Evolutionary conservation across 225 moss, liverwort and hornwort species (phyloP).

Genomic region (Marchantia paleacea): DNA sequence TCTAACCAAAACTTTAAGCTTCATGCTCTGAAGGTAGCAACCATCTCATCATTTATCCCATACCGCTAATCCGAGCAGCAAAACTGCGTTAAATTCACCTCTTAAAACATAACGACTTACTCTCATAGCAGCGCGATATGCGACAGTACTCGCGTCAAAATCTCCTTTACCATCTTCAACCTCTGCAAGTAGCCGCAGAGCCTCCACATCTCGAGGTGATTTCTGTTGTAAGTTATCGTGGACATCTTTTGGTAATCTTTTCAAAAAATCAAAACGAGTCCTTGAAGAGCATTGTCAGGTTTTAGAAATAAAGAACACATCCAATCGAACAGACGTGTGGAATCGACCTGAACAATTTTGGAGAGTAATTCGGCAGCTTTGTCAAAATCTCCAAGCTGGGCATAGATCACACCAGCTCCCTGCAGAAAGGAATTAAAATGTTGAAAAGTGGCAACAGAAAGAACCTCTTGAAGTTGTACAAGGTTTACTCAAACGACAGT

Average conservation of each 20-base stretch:
- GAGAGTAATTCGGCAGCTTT: constrained; percentile 75
- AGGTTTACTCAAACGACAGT: not conserved
- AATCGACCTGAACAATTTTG: constrained; percentile 69
- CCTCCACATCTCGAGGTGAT: constrained; percentile 68
- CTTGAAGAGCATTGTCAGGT: not conserved
- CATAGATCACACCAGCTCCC: constrained; percentile 90
- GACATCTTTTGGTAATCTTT: not conserved
- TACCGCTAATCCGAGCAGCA: too few species aligned
- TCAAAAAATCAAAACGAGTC: not conserved
- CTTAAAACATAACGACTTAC: constrained; percentile 33
- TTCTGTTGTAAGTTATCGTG: constrained; percentile 46
- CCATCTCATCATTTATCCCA: too few species aligned
- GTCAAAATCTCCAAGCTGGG: constrained; percentile 86
- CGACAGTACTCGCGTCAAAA: constrained; percentile 63
- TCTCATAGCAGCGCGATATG: constrained; percentile 67
- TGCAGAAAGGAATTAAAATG: constrained; percentile 22
- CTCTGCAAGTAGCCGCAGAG: constrained; percentile 81
- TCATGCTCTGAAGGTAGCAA: too few species aligned
- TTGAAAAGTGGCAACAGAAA: not conserved
- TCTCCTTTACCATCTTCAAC: constrained; percentile 75
- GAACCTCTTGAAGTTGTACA: not conserved
- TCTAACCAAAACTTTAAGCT: not conserved
- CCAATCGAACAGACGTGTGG: not conserved
- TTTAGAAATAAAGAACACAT: not conserved
- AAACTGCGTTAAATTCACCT: not conserved